Base-by-base conservation (phyloP, 108 stramenopile genomes). In the Cyclotella cryptica region DNA sequence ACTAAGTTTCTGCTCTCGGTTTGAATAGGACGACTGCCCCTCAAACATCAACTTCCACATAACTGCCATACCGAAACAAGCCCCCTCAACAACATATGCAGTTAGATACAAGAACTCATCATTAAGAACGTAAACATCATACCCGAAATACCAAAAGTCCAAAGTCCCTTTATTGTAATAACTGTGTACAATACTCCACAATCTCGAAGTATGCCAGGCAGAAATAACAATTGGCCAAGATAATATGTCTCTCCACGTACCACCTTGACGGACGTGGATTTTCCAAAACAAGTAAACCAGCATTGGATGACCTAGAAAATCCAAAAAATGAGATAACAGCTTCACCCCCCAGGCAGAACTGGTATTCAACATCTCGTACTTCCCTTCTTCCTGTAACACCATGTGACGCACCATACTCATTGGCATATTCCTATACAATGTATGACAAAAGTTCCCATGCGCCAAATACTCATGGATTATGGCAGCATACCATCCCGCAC, bases 361-460 rank as follows among this genome's bases (percentile, higher is more conserved):
- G 13, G 74, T 71, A 49, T 60, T 43, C 41, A 66, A 53, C 12
- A 78, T 67, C 12, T n/a, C 59, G 29, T 72, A 72, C 35, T 5
- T 41, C 6, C 30, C 55, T 21, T 54, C 71, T 19, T 43, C 18
- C n/a, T 51, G 52, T 14, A 27, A 22, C 14, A 88, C 63, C 68
- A 88, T 85, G 10, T 58, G 10, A 13, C 53, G 52, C 30, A 35
- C 66, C 61, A 88, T 70, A 0, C 49, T 14, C 1, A 29, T 26
- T 18, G 88, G 88, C 88, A 89, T 86, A 61, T 85, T 86, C 42
- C 74, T 81, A 74, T 89, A 86, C 14, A 89, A 47, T 10, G 76
- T 65, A 46, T 77, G 71, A 42, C 74, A 86, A 39, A 85, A 82
- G 6, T 70, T 78, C 11, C 84, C 85, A 66, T 89, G 66, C 7